Base-by-base conservation (phyloP, 306 rosid genomes). In the Corylus heterophylla region DNA sequence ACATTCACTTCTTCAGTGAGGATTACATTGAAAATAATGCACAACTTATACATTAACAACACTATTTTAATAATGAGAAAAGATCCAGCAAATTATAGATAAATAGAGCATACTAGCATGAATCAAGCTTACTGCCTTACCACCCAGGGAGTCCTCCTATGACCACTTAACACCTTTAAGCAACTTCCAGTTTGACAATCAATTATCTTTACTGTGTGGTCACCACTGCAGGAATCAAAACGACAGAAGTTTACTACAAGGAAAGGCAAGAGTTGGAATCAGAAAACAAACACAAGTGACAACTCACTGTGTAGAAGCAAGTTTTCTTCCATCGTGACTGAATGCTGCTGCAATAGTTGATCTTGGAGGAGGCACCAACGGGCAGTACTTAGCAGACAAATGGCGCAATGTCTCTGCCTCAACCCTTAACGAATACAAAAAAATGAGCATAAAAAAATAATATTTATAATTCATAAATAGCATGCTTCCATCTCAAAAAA, bases 261-360 rank as follows among this genome's bases (percentile, higher is more conserved):
- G 48, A 73, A 44, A 69, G 69, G 55, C 51, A 49, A 69, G 14
- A 63, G 63, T 25, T 69, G 62, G 75, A 69, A 61, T 54, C 59
- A 45, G 47, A 47, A 76, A 76, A 79, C 29, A 79, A 52, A 50
- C 16, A 58, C 49, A 17, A 35, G 77, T 39, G 47, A 49, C 79
- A 80, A 58, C 89, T 80, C 74, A 86, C 89, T 86, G 89, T 12
- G 89, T 86, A 35, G 89, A 86, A n/a, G 89, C 89, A 66, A 86
- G 85, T 55, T 81, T 52, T 77, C 78, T 86, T 54, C 89, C 89
- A 54, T 86, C 83, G 14, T 74, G 80, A 80, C 89, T 86, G 78
- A 86, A 86, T 78, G 89, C 87, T 71, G 87, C 89, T 54, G 89
- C 89, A 42, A 86, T 86, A 62, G 89, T 86, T 54, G 89, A 86